Evolutionary conservation across 257 asterid genomes (phyloP).

Genomic region (Fraxinus pennsylvanica): DNA sequence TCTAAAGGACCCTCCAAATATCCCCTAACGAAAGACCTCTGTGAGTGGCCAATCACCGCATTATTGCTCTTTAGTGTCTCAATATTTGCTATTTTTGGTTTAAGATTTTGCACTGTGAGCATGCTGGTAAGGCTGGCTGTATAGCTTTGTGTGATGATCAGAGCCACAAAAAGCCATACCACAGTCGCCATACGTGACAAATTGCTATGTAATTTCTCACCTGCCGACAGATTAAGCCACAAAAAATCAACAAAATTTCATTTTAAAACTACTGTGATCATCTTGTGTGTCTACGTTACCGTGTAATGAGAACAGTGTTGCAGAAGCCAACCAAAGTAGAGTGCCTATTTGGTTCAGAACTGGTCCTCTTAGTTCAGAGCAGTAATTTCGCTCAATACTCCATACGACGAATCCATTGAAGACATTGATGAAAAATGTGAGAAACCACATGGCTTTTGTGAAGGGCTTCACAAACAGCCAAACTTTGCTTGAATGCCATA

Average conservation of each 20-base stretch:
- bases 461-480: constrained; percentile 24
- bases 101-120: constrained; percentile 37
- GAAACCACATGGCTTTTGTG: too few relatives aligned
- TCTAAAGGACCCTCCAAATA: constrained; percentile 26
- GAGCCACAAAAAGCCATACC: constrained; percentile 43
- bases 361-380: too few relatives aligned
- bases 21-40: constrained; percentile 26
- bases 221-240: constrained; percentile 2
- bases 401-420: too few relatives aligned
- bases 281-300: constrained; percentile 15
- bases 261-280: background rate
- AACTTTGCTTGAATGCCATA: constrained; percentile 21
- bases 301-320: constrained; percentile 33
- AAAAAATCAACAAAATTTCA: too few relatives aligned
- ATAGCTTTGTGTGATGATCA: constrained; percentile 46
- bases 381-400: too few relatives aligned
- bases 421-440: too few relatives aligned
- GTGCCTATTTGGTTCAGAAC: too few relatives aligned
- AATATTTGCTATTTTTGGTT: constrained; percentile 32
- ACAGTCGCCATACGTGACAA: constrained; percentile 42
- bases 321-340: background rate
- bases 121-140: constrained; percentile 46
- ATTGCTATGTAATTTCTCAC: constrained; percentile 36
- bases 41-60: constrained; percentile 29
- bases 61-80: constrained; percentile 34